A percentile compares a stretch with the other conserved stretches of the same genome.
phyloP scores from a whole-genome alignment of 2,329 filamentous ascomycete species.

The Venturia asperata region DNA sequence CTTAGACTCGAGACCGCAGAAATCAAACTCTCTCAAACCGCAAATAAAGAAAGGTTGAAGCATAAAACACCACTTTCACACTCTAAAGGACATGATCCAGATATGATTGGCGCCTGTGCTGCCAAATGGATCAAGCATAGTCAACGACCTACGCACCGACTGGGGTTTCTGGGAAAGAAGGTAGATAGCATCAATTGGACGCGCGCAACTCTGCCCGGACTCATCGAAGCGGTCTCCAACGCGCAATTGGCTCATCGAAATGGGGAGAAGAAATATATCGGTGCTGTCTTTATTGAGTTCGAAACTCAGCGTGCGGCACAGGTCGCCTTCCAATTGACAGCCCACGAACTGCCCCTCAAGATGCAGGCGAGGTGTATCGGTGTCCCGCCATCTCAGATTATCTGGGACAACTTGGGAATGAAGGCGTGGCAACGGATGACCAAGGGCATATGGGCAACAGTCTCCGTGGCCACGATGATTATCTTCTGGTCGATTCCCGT shows the following conservation, averaged over 20 bases:
- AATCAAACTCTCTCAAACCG: slow-evolving; percentile 72
- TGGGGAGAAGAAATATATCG: slow-evolving; percentile 59
- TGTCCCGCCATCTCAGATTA: slow-evolving; percentile 39
- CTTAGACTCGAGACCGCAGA: slow-evolving; percentile 81
- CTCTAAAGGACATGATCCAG: slow-evolving; percentile 24
- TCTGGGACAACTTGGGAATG: slow-evolving; percentile 42
- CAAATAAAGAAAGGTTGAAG: slow-evolving; percentile 66
- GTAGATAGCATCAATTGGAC: slow-evolving; percentile 91
- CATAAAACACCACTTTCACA: slow-evolving; percentile 31
- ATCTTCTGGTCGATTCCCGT: slow-evolving; percentile 43
- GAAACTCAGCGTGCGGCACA: slow-evolving; percentile 75
- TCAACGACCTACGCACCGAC: slow-evolving; percentile 64
- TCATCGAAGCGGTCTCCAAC: slow-evolving; percentile 62
- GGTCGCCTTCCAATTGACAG: slow-evolving; percentile 64
- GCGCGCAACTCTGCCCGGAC: slow-evolving; percentile 63
- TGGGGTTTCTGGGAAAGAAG: slow-evolving; percentile 69
- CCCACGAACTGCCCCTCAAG: slow-evolving; percentile 29
- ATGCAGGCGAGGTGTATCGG: slow-evolving; percentile 38
- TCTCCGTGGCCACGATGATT: slow-evolving; percentile 36
- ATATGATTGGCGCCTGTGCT: slow-evolving; percentile 59
- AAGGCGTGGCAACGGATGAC: slow-evolving; percentile 28
- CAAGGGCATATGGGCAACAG: slow-evolving; percentile 31
- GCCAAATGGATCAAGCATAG: slow-evolving; percentile 38
- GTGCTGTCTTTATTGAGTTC: slow-evolving; percentile 86
- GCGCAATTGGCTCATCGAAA: slow-evolving; percentile 60